Evolutionary conservation across 306 rosid species (phyloP), one percentile per base, ranked within the genome.

Genomic region (Dryas drummondii): DNA sequence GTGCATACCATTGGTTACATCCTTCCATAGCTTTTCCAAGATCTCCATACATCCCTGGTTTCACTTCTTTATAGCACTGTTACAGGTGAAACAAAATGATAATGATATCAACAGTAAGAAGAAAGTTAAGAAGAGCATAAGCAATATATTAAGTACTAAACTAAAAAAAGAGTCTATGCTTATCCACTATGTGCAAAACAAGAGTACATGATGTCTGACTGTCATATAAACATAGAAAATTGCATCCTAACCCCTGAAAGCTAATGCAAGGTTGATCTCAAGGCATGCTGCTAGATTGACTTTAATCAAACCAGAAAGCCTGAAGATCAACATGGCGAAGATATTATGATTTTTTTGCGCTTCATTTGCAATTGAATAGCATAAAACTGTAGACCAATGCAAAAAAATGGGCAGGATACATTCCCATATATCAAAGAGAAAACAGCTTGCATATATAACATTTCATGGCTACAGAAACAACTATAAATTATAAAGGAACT

Each of bases 11-110:
- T 55, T 85, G 86, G 73, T 94, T 90, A 87, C 80, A 64, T 72
- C 99, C 99, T 87, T 94, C 97, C 87, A 92, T 87, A 15, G 84
- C 9, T 85, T 92, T 92, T 53, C 97, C 99, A 76, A 94, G 91
- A 75, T 68, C 87, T 81, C 97, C 97, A 71, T 90, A 88, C 94
- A 84, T 86, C 77, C 92, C 96, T 52, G 83, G 88, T 48, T 84
- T 89, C 71, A 94, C 80, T 77, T 92, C 97, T 86, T 68, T 90
- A 73, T 91, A 94, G 84, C 91, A 91, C 98, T 91, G 88, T 75
- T 64, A 69, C 53, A 55, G 57, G 55, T 41, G 71, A 69, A 81
- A 71, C 26, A 22, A 69, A 70, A 17, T 42, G 47, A 62, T 51
- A n/a, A 66, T 27, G 27, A 54, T 15, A 17, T 13, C 27, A 66